Base-by-base conservation (phyloP, 148 eudicot genomes). In the Limonium bicolor region DNA sequence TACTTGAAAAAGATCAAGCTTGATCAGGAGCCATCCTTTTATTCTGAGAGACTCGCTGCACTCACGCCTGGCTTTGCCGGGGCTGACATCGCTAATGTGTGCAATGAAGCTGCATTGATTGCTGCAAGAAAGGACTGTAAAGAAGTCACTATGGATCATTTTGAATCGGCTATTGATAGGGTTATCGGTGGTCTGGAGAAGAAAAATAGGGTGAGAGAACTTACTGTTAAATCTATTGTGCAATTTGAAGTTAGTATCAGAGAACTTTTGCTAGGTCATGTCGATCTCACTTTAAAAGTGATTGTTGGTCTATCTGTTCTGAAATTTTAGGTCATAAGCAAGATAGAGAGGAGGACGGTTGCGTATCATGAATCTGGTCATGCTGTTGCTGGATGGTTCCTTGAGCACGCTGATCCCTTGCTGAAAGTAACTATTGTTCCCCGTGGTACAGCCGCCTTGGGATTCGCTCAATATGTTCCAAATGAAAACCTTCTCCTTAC, bases 31-130 rank as follows among this genome's bases (percentile, higher is more conserved):
- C 94, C 93, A 20, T 58, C 78, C 11, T 78, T 41, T 60, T 81
- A 35, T 63, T 86, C 96, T 1, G 78, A 81, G 61, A 78, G 94
- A 49, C 75, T 82, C 40, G 84, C 94, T 10, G 96, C 94, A 40
- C 72, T 84, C 20, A 82, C 96, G 27, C 96, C 96, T 42, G 96
- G 96, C 24, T 82, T 86, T 68, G 87, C 96, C 36, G 96, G 96
- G 46, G 96, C 96, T 11, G 96, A 86, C 55, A 82, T 86, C 35
- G 94, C 96, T 15, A 86, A 86, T 76, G 87, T 86, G 27, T 73
- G 83, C 55, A 86, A 86, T 58, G 94, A 81, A 61, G 96, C 94
- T 58, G 96, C 96, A 45, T 56, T 86, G 28, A 73, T 81, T 58
- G 96, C 96, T 58, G 96, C 87, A 7, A 82, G 93, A 58, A 50